Evolutionary conservation across 306 rosid genomes (phyloP).

Genomic region (Vigna angularis): DNA sequence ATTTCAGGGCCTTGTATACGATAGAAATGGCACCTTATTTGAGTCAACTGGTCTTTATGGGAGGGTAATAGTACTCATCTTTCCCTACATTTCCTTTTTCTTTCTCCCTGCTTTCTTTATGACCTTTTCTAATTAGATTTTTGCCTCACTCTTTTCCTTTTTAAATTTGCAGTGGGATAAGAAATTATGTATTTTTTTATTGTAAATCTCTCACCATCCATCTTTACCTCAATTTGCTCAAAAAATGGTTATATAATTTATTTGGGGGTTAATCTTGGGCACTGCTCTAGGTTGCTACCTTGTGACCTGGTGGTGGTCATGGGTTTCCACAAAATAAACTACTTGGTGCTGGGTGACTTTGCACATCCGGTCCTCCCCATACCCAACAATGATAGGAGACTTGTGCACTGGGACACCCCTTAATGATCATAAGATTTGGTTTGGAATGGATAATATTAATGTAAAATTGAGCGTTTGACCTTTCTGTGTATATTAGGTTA

Average conservation of each 20-base stretch:
- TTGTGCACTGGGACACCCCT: background rate
- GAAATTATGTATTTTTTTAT: conserved; percentile 8
- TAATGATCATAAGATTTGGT: background rate
- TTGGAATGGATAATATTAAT: conserved; percentile 8
- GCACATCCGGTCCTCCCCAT: background rate
- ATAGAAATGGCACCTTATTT: conserved; percentile 69
- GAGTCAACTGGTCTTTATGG: conserved; percentile 89
- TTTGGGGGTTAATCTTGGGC: background rate
- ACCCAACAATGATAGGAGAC: background rate
- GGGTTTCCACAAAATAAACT: background rate
- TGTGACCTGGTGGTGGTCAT: background rate
- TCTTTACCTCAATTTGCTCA: conserved; percentile 3
- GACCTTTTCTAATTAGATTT: background rate
- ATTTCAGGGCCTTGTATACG: conserved; percentile 89
- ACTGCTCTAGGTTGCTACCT: background rate
- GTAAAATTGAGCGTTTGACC: background rate
- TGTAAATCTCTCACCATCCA: background rate
- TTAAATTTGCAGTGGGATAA: conserved; percentile 6
- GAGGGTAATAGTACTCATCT: conserved; percentile 52
- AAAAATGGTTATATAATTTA: conserved; percentile 21
- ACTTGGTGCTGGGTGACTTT: background rate
- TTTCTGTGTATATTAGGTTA: background rate
- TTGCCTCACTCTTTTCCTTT: background rate
- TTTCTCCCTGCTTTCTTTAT: background rate
- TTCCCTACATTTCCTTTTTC: background rate